Evolutionary conservation across 768 basidiomycete species (phyloP).

Genomic region (Cystobasidium onofrii): DNA sequence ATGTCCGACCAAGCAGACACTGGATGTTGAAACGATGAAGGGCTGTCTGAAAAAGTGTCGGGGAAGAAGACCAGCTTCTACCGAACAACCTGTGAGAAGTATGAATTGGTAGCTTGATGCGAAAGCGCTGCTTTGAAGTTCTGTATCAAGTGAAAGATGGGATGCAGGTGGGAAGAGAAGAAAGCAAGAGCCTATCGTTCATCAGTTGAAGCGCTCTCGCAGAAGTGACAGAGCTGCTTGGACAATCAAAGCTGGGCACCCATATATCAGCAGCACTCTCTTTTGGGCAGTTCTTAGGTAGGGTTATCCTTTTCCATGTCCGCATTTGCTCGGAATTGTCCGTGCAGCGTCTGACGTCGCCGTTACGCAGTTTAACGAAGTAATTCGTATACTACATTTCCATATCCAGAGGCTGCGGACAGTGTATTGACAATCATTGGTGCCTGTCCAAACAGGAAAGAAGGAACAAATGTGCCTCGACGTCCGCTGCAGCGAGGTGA

Average conservation of each 20-base stretch:
- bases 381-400: neutral
- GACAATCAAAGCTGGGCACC: too few relatives aligned
- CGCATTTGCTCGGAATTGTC: neutral
- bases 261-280: neutral
- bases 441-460: neutral
- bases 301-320: neutral
- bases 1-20: neutral
- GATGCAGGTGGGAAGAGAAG: neutral
- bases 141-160: neutral
- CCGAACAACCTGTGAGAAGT: neutral
- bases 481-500: neutral
- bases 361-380: neutral
- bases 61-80: slow-evolving; percentile 9
- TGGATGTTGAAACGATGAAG: neutral
- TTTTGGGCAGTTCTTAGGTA: slow-evolving; percentile 1
- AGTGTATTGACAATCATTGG: neutral
- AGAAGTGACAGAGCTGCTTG: neutral
- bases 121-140: neutral
- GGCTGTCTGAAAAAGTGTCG: neutral
- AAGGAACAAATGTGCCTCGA: neutral
- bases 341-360: neutral
- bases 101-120: neutral
- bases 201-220: neutral
- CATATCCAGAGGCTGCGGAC: neutral
- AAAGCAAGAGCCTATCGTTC: neutral